Conservation (phyloP, 495 filamentous ascomycete species). For the Hyaloscypha variabilis region DNA sequence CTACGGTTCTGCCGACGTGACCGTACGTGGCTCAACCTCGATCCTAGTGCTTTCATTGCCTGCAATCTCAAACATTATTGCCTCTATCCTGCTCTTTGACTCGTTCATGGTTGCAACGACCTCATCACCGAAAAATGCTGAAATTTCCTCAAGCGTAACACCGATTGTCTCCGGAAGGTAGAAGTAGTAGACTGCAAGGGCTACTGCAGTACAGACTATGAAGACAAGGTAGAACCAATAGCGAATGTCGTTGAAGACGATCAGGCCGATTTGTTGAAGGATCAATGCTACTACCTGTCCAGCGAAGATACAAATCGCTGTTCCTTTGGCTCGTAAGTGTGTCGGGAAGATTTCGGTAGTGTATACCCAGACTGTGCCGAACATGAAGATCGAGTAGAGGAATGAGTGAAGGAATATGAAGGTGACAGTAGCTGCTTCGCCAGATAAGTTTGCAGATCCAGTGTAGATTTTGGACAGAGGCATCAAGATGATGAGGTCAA, state of each 20-base stretch:
- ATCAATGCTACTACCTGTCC: slow-evolving; percentile 43
- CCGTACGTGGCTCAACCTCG: too few relatives aligned
- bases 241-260: slow-evolving; percentile 43
- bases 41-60: too few relatives aligned
- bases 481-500: background rate
- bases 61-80: too few relatives aligned
- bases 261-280: slow-evolving; percentile 52
- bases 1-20: too few relatives aligned
- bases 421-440: slow-evolving; percentile 13
- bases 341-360: slow-evolving; percentile 25
- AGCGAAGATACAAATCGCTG: slow-evolving; percentile 19
- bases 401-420: slow-evolving; percentile 30
- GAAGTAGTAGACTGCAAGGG: slow-evolving; percentile 22
- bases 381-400: slow-evolving; percentile 36
- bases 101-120: too few relatives aligned
- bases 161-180: slow-evolving; percentile 34
- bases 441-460: background rate
- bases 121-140: slow-evolving; percentile 30
- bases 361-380: slow-evolving; percentile 33
- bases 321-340: slow-evolving; percentile 18
- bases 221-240: slow-evolving; percentile 54
- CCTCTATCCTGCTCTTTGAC: too few relatives aligned
- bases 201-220: slow-evolving; percentile 35
- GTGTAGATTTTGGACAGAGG: background rate
- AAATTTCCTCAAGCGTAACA: slow-evolving; percentile 34